Conservation (phyloP, 1,139 yeast genomes). For the Sugiyamaella sp. region DNA sequence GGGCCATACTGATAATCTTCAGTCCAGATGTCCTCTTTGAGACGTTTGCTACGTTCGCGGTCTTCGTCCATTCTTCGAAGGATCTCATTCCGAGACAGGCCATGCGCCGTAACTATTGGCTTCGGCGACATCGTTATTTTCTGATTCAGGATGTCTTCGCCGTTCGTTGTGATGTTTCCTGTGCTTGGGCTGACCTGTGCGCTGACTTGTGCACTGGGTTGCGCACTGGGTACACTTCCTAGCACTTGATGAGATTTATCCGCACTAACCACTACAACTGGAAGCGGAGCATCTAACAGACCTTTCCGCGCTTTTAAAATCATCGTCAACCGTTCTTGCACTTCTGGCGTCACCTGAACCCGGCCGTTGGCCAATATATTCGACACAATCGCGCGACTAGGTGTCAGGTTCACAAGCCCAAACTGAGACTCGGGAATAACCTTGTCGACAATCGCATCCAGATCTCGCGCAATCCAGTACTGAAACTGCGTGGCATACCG, state of each 20-base stretch:
- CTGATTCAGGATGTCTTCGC: not conserved
- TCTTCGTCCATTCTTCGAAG: constrained; percentile 84
- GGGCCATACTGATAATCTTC: constrained; percentile 53
- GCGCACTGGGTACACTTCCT: not conserved
- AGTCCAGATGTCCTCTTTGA: constrained; percentile 76
- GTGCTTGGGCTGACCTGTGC: not conserved
- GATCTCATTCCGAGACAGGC: constrained; percentile 51
- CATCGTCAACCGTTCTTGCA: not conserved
- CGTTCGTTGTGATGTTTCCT: not conserved
- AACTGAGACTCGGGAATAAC: constrained; percentile 54
- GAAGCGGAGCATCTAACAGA: not conserved
- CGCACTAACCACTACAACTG: not conserved
- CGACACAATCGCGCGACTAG: constrained; percentile 39
- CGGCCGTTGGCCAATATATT: constrained; percentile 29
- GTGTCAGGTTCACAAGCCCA: constrained; percentile 52
- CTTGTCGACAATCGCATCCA: constrained; percentile 53
- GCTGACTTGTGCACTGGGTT: not conserved
- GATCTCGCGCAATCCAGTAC: constrained; percentile 47
- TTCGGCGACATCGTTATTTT: not conserved
- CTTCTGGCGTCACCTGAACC: not conserved
- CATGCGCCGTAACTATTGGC: constrained; percentile 16
- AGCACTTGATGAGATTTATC: not conserved
- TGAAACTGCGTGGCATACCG: constrained; percentile 32
- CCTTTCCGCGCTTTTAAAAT: not conserved
- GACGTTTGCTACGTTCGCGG: constrained; percentile 77